Conservation (phyloP, 2,329 filamentous ascomycete species). For the Epichloe uncinata region DNA sequence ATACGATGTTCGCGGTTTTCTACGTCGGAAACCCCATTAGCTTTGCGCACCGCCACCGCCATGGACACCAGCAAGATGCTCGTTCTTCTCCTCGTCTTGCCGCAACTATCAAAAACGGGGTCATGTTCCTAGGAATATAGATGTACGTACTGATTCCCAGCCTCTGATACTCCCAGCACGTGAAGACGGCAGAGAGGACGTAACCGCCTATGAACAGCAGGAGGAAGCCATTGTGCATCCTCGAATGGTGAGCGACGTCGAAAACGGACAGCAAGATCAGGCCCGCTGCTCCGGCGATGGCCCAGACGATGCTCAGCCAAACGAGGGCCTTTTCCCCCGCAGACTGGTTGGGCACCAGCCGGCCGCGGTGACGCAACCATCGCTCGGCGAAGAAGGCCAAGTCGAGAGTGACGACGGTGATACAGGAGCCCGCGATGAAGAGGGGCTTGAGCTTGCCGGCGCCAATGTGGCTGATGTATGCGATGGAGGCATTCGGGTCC, state of each 20-base stretch:
- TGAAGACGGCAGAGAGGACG: constrained; percentile 71
- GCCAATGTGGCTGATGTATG: constrained; percentile 60
- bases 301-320: constrained; percentile 49
- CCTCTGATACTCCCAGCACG: constrained; percentile 81
- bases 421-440: constrained; percentile 58
- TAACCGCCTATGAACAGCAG: constrained; percentile 78
- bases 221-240: constrained; percentile 63
- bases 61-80: too few relatives aligned
- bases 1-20: constrained; percentile 62
- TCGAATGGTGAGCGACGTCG: constrained; percentile 58
- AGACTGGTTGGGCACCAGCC: constrained; percentile 60
- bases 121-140: not conserved
- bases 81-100: too few relatives aligned
- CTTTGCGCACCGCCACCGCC: not conserved
- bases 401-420: constrained; percentile 71
- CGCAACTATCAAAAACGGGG: too few relatives aligned
- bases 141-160: constrained; percentile 52
- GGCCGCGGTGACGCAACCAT: constrained; percentile 70
- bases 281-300: constrained; percentile 63
- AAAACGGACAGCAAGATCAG: constrained; percentile 77
- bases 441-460: constrained; percentile 54
- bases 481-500: constrained; percentile 42
- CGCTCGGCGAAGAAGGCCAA: constrained; percentile 69
- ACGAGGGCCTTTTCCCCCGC: constrained; percentile 49
- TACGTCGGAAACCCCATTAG: constrained; percentile 13